Evolutionary conservation across 2,329 filamentous ascomycete species (phyloP).

Genomic region (Colletotrichum tamarilloi): DNA sequence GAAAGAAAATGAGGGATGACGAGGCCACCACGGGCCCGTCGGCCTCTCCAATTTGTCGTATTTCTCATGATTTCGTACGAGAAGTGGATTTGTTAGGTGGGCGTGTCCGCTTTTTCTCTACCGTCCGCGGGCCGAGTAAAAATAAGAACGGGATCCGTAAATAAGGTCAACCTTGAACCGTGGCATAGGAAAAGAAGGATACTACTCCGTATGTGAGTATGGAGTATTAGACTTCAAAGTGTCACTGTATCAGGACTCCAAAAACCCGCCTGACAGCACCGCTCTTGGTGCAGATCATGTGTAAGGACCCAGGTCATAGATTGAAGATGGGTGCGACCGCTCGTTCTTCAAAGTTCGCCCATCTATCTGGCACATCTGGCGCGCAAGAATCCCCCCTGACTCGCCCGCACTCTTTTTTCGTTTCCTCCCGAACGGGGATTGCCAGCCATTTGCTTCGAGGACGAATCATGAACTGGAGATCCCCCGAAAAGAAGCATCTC

Average conservation of each 20-base stretch:
- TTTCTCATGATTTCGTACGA: background rate
- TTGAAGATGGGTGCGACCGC: background rate
- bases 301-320: background rate
- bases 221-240: too few species aligned
- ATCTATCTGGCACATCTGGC: background rate
- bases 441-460: background rate
- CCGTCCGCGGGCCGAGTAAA: background rate
- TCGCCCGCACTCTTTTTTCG: background rate
- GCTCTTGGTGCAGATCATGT: background rate
- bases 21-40: conserved; percentile 4
- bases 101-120: background rate
- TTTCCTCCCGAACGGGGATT: background rate
- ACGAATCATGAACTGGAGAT: background rate
- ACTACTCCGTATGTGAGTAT: background rate
- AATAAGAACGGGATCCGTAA: background rate
- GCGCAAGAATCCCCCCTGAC: background rate
- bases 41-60: background rate
- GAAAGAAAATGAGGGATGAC: conserved; percentile 6
- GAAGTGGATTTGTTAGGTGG: background rate
- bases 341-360: background rate
- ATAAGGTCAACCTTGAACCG: too few species aligned
- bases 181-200: background rate
- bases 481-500: background rate
- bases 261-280: background rate
- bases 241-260: background rate